phyloP scores from a whole-genome alignment of 495 filamentous ascomycete genomes.

The Penicillium maclennaniae region DNA sequence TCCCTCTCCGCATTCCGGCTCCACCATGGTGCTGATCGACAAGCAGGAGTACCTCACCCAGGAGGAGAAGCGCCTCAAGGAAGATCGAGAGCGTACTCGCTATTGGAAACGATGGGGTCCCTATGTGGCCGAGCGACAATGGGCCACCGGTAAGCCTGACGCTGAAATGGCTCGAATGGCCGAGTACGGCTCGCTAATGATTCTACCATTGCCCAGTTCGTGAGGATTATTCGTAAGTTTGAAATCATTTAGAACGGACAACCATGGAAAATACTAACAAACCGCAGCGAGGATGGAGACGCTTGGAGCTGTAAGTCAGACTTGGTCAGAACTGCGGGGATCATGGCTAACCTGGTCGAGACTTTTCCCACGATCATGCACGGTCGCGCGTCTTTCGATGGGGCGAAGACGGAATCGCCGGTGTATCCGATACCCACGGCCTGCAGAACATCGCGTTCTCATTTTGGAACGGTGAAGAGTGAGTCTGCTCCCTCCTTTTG shows the following conservation, averaged over 20 bases:
- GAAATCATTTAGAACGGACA: neutral
- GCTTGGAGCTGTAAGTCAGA: conserved; percentile 83
- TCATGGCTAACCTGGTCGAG: conserved; percentile 35
- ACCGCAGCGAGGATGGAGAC: conserved; percentile 67
- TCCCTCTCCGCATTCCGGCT: conserved; percentile 2
- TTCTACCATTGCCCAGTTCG: conserved; percentile 55
- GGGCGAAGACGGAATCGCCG: conserved; percentile 97
- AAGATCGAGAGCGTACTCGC: conserved; percentile 59
- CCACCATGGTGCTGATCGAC: conserved; percentile 80
- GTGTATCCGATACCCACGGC: conserved; percentile 88
- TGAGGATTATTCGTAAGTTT: conserved; percentile 84
- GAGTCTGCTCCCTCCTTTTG: conserved; percentile 27
- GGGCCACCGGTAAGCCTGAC: conserved; percentile 69
- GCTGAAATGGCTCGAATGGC: neutral
- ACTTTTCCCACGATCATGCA: conserved; percentile 91
- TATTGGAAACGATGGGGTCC: conserved; percentile 97
- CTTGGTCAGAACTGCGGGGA: neutral
- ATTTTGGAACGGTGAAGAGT: conserved; percentile 98
- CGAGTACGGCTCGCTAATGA: conserved; percentile 23
- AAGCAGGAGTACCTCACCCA: conserved; percentile 75
- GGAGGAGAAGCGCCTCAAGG: conserved; percentile 84
- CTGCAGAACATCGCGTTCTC: conserved; percentile 88
- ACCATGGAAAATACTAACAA: neutral
- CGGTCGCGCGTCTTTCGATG: conserved; percentile 84
- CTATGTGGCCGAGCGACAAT: conserved; percentile 66